Evolutionary conservation across 192 early-diverging fungal species (phyloP), one percentile per base, ranked within the genome.

Genomic region (Backusella macrospora): DNA sequence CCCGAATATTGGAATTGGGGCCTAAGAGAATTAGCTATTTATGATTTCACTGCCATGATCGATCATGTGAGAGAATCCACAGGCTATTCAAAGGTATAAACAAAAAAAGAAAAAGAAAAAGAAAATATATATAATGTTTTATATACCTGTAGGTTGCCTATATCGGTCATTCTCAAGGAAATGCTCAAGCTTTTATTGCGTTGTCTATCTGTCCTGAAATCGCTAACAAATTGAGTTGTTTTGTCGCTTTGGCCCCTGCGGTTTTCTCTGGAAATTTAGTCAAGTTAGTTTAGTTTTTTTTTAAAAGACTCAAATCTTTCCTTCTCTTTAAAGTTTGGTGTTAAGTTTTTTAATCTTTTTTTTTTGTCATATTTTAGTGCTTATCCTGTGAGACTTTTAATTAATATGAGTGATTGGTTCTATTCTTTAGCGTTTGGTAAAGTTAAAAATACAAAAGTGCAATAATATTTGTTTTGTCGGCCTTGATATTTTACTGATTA

Each of bases 151-250:
- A 77, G 76, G 49, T 77, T 23, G 70, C 93, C 4, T 97, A 96
- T 80, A 92, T 99, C 71, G 97, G 97, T 16, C 98, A 97, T 76
- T 96, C 95, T 48, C 97, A 99, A 82, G 97, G 96, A 59, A 94
- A 92, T 1, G 90, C 95, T 0, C 94, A 96, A 78, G 92, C 91
- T 23, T 96, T 97, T 78, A 90, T 95, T 42, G 90, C 92, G 1
- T 86, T 99, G 13, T 92, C 94, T 34, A 84, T 95, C 49, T 92
- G 91, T 73, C 89, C 88, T 37, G 65, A 78, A 34, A 81, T 97
- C 40, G 96, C 96, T 80, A 81, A 89, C 62, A 90, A 93, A 74
- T 82, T 99, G 67, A 91, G 90, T 73, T 85, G 93, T 29, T 97
- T 96, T 85, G 87, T 98, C 71, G 95, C 93, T 0, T 81, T 99